These are phyloP conservation scores for Globisporangium takayamanum DNA, from an alignment of 352 stramenopile genomes.

Conservation along the genomic window DNA sequence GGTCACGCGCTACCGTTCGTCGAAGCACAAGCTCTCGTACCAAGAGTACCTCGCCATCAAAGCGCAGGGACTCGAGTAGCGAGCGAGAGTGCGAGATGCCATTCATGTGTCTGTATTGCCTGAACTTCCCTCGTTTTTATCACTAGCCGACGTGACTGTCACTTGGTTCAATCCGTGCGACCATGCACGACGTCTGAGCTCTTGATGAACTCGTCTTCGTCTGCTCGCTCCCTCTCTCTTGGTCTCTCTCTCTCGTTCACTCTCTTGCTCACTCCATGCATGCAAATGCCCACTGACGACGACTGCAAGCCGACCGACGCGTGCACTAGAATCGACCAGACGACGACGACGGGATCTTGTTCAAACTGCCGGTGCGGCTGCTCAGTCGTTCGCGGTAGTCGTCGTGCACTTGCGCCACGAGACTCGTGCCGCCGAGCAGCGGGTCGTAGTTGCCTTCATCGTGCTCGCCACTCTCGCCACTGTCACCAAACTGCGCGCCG, in stretches of 20 bases:
- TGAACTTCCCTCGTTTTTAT: background rate
- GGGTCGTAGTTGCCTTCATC: conserved; percentile 60
- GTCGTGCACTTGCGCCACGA: conserved; percentile 69
- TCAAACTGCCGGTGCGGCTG: conserved; percentile 28
- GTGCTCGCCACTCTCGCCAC: conserved; percentile 17
- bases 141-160: too few species aligned
- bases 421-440: conserved; percentile 46
- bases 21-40: conserved; percentile 80
- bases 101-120: background rate
- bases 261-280: background rate
- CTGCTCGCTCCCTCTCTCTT: background rate
- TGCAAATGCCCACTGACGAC: too few species aligned
- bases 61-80: conserved; percentile 13
- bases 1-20: conserved; percentile 75
- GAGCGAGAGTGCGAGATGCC: background rate
- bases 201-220: too few species aligned
- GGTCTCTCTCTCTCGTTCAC: background rate
- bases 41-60: conserved; percentile 72
- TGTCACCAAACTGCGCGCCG: conserved; percentile 16
- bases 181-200: too few species aligned
- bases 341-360: conserved; percentile 13
- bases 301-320: too few species aligned
- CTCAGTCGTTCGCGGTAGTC: conserved; percentile 71
- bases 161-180: too few species aligned
- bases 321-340: conserved; percentile 8